These are phyloP conservation scores for Blattamonas nauphoetae DNA, from an alignment of 78 protist genomes.

Conservation along the genomic window DNA sequence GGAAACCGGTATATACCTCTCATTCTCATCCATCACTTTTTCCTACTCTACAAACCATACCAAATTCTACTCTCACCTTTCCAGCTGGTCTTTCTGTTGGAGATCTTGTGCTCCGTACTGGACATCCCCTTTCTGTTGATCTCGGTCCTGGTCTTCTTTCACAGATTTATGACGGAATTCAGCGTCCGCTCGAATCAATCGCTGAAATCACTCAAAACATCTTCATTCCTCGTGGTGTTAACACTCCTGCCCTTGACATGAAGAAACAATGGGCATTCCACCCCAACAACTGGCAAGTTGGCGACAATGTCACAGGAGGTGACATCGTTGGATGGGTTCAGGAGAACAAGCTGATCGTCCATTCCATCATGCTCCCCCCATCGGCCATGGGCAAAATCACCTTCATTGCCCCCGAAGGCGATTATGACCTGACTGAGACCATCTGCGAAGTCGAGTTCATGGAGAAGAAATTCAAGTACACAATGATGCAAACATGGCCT, in stretches of 20 bases:
- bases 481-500: conserved; percentile 96
- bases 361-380: conserved; percentile 89
- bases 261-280: conserved; percentile 65
- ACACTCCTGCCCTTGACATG: conserved; percentile 68
- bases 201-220: conserved; percentile 60
- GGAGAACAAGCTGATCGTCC: conserved; percentile 81
- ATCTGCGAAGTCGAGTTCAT: conserved; percentile 52
- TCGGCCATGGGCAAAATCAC: conserved; percentile 68
- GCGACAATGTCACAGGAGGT: conserved; percentile 86
- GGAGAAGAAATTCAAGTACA: conserved; percentile 38
- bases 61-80: too few species aligned
- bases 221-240: conserved; percentile 94
- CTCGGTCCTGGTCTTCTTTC: conserved; percentile 98
- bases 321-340: conserved; percentile 82
- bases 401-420: conserved; percentile 73
- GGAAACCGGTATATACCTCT: conserved; percentile 86
- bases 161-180: conserved; percentile 97
- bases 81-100: conserved; percentile 97
- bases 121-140: conserved; percentile 95
- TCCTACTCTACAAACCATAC: too few species aligned
- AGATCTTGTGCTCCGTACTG: conserved; percentile 93
- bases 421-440: conserved; percentile 60
- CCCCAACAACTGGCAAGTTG: conserved; percentile 65
- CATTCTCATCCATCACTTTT: neutral
- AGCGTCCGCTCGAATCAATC: conserved; percentile 93